These are phyloP conservation scores for Xylaria sp. DNA, from an alignment of 495 filamentous ascomycete species.

Conservation along the genomic window DNA sequence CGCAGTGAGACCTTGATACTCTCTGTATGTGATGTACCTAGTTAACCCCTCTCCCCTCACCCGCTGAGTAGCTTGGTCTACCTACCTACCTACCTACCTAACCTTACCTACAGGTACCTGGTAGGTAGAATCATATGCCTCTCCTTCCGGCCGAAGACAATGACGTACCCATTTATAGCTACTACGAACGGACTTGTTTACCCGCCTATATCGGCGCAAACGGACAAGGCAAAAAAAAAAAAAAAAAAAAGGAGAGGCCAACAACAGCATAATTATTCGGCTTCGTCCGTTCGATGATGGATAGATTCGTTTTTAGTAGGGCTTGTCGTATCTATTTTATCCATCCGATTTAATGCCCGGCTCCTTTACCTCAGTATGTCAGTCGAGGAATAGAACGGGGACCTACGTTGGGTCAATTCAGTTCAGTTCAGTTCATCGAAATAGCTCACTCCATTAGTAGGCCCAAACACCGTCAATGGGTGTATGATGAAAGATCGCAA, in stretches of 20 bases:
- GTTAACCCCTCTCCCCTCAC: neutral
- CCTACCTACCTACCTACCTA: neutral
- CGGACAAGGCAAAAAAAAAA: neutral
- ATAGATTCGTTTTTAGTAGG: neutral
- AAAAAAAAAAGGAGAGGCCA: neutral
- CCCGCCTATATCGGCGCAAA: conserved; percentile 4
- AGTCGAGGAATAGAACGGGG: neutral
- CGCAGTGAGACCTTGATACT: neutral
- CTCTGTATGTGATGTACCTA: neutral
- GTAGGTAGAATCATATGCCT: neutral
- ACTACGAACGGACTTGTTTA: neutral
- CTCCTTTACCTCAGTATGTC: neutral
- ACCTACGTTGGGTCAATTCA: neutral
- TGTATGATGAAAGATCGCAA: neutral
- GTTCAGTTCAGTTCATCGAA: neutral
- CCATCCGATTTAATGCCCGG: no score
- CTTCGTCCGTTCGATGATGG: neutral
- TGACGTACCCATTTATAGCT: conserved; percentile 13
- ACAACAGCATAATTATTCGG: neutral
- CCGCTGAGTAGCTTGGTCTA: neutral
- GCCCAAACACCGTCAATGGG: neutral
- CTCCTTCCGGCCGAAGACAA: conserved; percentile 18
- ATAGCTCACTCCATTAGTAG: neutral
- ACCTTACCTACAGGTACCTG: neutral
- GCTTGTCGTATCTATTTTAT: neutral